Conservation (phyloP, 139 green algal genomes). For the Dunaliella primolecta region DNA sequence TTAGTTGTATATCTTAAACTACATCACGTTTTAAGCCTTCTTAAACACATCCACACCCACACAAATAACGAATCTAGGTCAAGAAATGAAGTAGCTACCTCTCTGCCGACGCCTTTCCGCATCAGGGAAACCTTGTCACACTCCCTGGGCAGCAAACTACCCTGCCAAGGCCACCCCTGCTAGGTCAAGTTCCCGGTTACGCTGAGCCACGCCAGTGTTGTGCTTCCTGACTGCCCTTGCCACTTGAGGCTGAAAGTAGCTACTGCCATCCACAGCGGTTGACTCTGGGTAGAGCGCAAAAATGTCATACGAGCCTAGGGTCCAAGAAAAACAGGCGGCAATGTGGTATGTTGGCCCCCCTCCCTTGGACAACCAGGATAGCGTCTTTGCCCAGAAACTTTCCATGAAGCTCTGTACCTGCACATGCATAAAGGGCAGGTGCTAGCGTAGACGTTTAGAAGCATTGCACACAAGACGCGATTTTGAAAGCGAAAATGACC, state of each 20-base stretch:
- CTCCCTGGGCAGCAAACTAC: too few relatives aligned
- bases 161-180: neutral
- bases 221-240: neutral
- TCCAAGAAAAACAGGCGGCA: conserved; percentile 24
- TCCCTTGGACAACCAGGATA: neutral
- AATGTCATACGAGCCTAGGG: conserved; percentile 27
- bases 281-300: conserved; percentile 30
- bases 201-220: neutral
- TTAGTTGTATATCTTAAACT: too few relatives aligned
- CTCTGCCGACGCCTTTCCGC: too few relatives aligned
- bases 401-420: neutral
- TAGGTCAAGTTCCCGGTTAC: neutral
- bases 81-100: too few relatives aligned
- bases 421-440: neutral
- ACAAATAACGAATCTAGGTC: too few relatives aligned
- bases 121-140: too few relatives aligned
- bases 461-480: neutral
- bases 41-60: too few relatives aligned
- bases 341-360: conserved; percentile 28
- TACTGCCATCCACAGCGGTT: neutral
- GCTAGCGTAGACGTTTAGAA: neutral
- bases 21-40: too few relatives aligned
- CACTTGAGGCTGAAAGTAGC: neutral
- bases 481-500: neutral
- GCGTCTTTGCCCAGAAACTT: neutral